phyloP scores from a whole-genome alignment of 1,139 yeast species.

The Zygoascus hellenicus region DNA sequence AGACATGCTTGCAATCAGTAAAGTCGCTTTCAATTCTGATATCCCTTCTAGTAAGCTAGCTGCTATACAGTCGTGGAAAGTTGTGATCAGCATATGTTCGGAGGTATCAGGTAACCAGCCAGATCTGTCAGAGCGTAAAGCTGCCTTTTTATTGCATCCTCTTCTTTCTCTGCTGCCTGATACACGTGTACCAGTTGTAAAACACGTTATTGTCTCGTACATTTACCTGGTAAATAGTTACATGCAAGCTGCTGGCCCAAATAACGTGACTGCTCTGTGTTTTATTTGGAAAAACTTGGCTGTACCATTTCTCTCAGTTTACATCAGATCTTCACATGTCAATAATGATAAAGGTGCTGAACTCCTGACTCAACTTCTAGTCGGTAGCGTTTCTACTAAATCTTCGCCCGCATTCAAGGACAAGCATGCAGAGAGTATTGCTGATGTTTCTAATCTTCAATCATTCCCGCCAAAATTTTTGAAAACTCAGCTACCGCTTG shows the following conservation, averaged over 20 bases:
- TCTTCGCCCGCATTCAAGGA: slow-evolving; percentile 10
- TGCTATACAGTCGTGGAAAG: slow-evolving; percentile 20
- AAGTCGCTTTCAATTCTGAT: slow-evolving; percentile 20
- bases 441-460: slow-evolving; percentile 10
- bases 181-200: slow-evolving; percentile 12
- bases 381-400: slow-evolving; percentile 12
- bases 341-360: slow-evolving; percentile 10
- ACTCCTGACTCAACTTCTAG: slow-evolving; percentile 13
- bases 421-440: not conserved
- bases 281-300: slow-evolving; percentile 17
- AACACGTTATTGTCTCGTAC: slow-evolving; percentile 11
- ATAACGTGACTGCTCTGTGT: slow-evolving; percentile 11
- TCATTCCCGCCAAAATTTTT: slow-evolving; percentile 20
- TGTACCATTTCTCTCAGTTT: slow-evolving; percentile 13
- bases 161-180: slow-evolving; percentile 16
- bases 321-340: slow-evolving; percentile 4
- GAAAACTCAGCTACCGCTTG: slow-evolving; percentile 13
- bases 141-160: slow-evolving; percentile 18
- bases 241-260: slow-evolving; percentile 8
- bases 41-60: slow-evolving; percentile 16
- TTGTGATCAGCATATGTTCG: slow-evolving; percentile 17
- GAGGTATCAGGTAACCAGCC: not conserved
- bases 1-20: slow-evolving; percentile 19
- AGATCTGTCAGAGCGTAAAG: slow-evolving; percentile 9
- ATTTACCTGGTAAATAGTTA: slow-evolving; percentile 12